These are phyloP conservation scores for Rickenella mellea DNA, from an alignment of 768 basidiomycete genomes.

Conservation along the genomic window DNA sequence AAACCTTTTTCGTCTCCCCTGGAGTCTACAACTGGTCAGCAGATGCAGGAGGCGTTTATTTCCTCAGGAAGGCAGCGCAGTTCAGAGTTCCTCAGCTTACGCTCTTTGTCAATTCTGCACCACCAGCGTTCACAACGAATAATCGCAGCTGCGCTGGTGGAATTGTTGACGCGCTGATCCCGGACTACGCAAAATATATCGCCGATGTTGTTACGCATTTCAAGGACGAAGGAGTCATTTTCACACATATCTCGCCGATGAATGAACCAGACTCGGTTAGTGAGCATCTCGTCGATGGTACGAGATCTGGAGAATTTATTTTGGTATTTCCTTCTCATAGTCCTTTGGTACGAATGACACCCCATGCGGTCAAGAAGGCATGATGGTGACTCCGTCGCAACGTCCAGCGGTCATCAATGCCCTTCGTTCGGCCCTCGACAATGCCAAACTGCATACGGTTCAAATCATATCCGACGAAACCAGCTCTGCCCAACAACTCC, in stretches of 20 bases:
- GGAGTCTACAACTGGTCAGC: slow-evolving; percentile 30
- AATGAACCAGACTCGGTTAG: slow-evolving; percentile 36
- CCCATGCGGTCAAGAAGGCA: slow-evolving; percentile 38
- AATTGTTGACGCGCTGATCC: slow-evolving; percentile 16
- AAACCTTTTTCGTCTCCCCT: slow-evolving; percentile 11
- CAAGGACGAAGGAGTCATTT: slow-evolving; percentile 24
- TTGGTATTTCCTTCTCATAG: not conserved
- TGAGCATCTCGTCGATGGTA: too few species aligned
- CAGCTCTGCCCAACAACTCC: slow-evolving; percentile 14
- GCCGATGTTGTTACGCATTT: slow-evolving; percentile 33
- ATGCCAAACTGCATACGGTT: slow-evolving; percentile 21
- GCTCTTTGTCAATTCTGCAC: slow-evolving; percentile 33
- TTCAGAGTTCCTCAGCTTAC: slow-evolving; percentile 28
- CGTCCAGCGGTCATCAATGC: slow-evolving; percentile 32
- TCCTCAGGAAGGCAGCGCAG: slow-evolving; percentile 27
- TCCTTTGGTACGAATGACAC: slow-evolving; percentile 3
- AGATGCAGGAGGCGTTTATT: slow-evolving; percentile 31
- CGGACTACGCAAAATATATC: slow-evolving; percentile 31
- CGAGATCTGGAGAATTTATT: not conserved
- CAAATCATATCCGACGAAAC: slow-evolving; percentile 36
- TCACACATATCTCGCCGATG: slow-evolving; percentile 34
- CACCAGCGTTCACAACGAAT: slow-evolving; percentile 13
- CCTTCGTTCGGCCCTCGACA: slow-evolving; percentile 23
- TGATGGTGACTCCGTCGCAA: slow-evolving; percentile 31
- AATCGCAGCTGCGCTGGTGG: slow-evolving; percentile 10